Conservation (phyloP, 192 early-diverging fungal species). For the Glomus cerebriforme region DNA sequence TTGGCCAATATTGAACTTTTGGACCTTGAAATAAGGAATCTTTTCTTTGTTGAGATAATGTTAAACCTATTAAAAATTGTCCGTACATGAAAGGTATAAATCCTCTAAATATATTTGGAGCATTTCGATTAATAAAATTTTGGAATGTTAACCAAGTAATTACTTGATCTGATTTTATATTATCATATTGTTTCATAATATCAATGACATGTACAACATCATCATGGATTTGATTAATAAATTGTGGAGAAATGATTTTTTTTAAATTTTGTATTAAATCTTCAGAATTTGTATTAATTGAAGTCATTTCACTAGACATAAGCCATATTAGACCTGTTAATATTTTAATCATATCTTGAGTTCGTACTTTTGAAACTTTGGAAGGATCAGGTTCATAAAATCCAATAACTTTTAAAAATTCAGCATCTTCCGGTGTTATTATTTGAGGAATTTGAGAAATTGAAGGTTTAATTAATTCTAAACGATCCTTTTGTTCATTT, state of each 20-base stretch:
- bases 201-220: neutral
- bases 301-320: conserved; percentile 12
- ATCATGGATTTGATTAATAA: conserved; percentile 11
- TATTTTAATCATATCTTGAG: conserved; percentile 11
- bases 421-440: neutral
- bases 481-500: neutral
- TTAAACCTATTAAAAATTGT: conserved; percentile 46
- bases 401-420: neutral
- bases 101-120: conserved; percentile 47
- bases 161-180: neutral
- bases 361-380: neutral
- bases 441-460: neutral
- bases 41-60: conserved; percentile 19
- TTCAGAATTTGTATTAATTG: neutral
- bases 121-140: conserved; percentile 37
- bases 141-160: conserved; percentile 21
- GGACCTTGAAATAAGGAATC: neutral
- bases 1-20: conserved; percentile 25
- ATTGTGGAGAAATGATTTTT: neutral
- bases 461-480: neutral
- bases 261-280: neutral
- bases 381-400: neutral
- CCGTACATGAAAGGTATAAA: conserved; percentile 49
- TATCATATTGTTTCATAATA: neutral
- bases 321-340: conserved; percentile 20